Conservation (phyloP, 805 yeast genomes). For the Schizosaccharomyces octosporus region DNA sequence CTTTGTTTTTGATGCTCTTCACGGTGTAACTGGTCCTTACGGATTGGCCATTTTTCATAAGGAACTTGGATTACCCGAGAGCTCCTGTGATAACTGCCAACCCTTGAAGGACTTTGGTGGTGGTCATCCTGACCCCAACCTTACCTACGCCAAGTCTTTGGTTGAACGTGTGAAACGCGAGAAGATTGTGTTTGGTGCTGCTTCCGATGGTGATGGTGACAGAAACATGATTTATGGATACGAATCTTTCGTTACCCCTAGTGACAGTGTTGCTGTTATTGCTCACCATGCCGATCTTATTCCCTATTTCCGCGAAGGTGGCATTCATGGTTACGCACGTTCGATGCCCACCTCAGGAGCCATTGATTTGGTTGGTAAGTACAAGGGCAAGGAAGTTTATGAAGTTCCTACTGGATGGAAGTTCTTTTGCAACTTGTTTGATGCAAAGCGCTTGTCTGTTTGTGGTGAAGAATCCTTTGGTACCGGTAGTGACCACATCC, state of each 20-base stretch:
- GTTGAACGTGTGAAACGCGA: slow-evolving; percentile 68
- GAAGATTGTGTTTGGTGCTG: slow-evolving; percentile 81
- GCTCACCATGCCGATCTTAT: slow-evolving; percentile 65
- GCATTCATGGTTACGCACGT: slow-evolving; percentile 81
- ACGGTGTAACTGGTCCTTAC: slow-evolving; percentile 94
- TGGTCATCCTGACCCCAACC: slow-evolving; percentile 89
- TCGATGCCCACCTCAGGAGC: slow-evolving; percentile 96
- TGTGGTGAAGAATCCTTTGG: slow-evolving; percentile 98
- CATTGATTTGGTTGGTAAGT: slow-evolving; percentile 67
- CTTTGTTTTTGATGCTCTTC: slow-evolving; percentile 67
- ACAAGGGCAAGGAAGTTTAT: slow-evolving; percentile 47
- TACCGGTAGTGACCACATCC: slow-evolving; percentile 88
- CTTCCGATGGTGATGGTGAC: slow-evolving; percentile 98
- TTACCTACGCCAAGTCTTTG: slow-evolving; percentile 73
- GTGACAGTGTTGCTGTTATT: slow-evolving; percentile 92
- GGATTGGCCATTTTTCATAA: slow-evolving; percentile 64
- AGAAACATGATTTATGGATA: slow-evolving; percentile 96
- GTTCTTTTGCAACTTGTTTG: slow-evolving; percentile 86
- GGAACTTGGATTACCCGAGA: slow-evolving; percentile 51
- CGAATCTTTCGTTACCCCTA: slow-evolving; percentile 85
- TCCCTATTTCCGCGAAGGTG: slow-evolving; percentile 73
- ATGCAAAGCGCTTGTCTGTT: slow-evolving; percentile 73
- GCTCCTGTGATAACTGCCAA: slow-evolving; percentile 48
- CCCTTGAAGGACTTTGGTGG: slow-evolving; percentile 92
- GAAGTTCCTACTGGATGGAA: slow-evolving; percentile 99